A percentile compares a stretch with the other conserved stretches of the same genome.
Evolutionary conservation across 768 basidiomycete species (phyloP).

Genomic region (Scleroderma citrinum): DNA sequence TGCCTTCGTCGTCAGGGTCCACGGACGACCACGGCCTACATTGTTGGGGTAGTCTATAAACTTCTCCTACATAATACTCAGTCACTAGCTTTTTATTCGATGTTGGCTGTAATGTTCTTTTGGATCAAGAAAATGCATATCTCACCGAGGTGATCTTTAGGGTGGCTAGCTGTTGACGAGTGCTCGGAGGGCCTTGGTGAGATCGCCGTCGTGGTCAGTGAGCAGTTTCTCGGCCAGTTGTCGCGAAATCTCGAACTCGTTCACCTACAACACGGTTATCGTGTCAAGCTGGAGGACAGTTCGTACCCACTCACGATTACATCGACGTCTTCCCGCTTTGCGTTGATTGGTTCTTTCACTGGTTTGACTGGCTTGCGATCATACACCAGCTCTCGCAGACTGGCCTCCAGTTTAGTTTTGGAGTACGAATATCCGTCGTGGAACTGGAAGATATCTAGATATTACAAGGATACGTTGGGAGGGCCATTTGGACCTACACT

Average conservation of each 20-base stretch:
- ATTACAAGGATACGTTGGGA: not conserved
- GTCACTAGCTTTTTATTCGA: slow-evolving; percentile 22
- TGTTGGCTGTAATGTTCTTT: slow-evolving; percentile 27
- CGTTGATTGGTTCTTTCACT: slow-evolving; percentile 13
- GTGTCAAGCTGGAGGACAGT: not conserved
- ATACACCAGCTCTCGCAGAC: slow-evolving; percentile 47
- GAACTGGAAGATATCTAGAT: slow-evolving; percentile 34
- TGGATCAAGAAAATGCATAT: slow-evolving; percentile 12
- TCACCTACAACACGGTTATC: slow-evolving; percentile 11
- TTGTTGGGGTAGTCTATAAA: slow-evolving; percentile 1
- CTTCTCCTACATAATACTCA: slow-evolving; percentile 5
- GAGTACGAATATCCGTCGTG: slow-evolving; percentile 43
- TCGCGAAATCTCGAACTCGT: slow-evolving; percentile 24
- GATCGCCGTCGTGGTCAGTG: slow-evolving; percentile 25
- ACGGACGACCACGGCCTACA: slow-evolving; percentile 10
- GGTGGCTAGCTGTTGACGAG: slow-evolving; percentile 19
- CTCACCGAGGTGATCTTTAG: not conserved
- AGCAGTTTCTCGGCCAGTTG: slow-evolving; percentile 26
- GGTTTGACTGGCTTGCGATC: slow-evolving; percentile 53
- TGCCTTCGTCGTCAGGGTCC: not conserved
- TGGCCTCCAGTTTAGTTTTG: slow-evolving; percentile 28
- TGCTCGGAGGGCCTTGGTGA: slow-evolving; percentile 21
- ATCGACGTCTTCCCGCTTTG: slow-evolving; percentile 26
- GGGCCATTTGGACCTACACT: not conserved
- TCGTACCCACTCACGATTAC: slow-evolving; percentile 18